Percentiles rank a stretch among this genome's conserved stretches.
These are phyloP conservation scores for Stephania cephalantha DNA, from an alignment of 164 flowering plant genomes.

Conservation along the genomic window DNA sequence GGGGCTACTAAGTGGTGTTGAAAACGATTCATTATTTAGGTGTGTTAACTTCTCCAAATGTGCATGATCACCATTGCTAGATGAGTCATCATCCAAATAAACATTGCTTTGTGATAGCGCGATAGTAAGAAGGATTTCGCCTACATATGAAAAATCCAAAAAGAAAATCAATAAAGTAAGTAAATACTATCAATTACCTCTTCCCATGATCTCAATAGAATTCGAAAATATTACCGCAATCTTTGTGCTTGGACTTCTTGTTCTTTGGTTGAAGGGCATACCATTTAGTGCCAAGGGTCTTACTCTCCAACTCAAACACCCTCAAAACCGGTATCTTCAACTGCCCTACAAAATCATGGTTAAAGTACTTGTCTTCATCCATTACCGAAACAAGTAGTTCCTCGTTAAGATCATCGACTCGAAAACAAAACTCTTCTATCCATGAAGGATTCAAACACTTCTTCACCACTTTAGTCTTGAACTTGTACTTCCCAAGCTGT, in stretches of 20 bases:
- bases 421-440: conserved; percentile 73
- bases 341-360: conserved; percentile 76
- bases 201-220: not conserved
- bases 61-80: conserved; percentile 24
- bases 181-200: not conserved
- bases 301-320: conserved; percentile 62
- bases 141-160: conserved; percentile 28
- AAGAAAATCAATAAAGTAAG: conserved; percentile 2
- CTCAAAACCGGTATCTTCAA: conserved; percentile 49
- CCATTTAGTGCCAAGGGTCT: conserved; percentile 72
- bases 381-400: conserved; percentile 60
- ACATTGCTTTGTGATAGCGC: conserved; percentile 47
- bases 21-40: conserved; percentile 28
- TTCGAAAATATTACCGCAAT: conserved; percentile 49
- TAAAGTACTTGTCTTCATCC: conserved; percentile 87
- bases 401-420: conserved; percentile 78
- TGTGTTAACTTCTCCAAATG: conserved; percentile 25
- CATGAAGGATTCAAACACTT: conserved; percentile 74
- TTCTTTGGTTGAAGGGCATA: conserved; percentile 60
- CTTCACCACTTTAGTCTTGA: conserved; percentile 74
- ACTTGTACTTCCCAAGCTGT: conserved; percentile 62
- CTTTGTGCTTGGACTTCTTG: conserved; percentile 67
- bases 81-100: conserved; percentile 21
- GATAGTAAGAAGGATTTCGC: conserved; percentile 74
- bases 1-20: conserved; percentile 22